phyloP scores from a whole-genome alignment of 306 rosid species.

The Rosa rugosa region DNA sequence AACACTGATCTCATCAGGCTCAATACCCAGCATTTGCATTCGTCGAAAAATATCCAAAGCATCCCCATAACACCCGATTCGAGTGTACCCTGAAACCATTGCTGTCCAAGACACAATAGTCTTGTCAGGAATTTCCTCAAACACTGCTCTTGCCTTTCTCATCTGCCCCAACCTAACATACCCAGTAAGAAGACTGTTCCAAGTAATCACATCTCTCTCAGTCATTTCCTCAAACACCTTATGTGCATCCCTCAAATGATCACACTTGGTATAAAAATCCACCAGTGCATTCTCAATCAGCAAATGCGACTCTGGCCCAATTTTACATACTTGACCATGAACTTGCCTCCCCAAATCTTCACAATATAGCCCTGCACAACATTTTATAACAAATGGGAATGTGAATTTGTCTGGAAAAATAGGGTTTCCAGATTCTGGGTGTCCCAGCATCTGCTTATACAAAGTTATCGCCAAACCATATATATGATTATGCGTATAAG shows the following conservation, averaged over 20 bases:
- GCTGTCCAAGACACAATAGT: slow-evolving; percentile 80
- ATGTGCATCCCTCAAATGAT: slow-evolving; percentile 44
- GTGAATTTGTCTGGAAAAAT: slow-evolving; percentile 59
- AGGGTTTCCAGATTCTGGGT: slow-evolving; percentile 16
- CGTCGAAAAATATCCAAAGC: slow-evolving; percentile 61
- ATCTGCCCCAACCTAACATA: slow-evolving; percentile 59
- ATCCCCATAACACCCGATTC: slow-evolving; percentile 49
- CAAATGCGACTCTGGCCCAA: slow-evolving; percentile 43
- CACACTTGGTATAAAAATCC: slow-evolving; percentile 63
- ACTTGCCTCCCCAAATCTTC: slow-evolving; percentile 54
- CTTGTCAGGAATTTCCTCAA: slow-evolving; percentile 68
- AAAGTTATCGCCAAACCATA: slow-evolving; percentile 33
- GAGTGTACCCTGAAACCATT: slow-evolving; percentile 65
- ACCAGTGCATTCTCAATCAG: slow-evolving; percentile 59
- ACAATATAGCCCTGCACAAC: slow-evolving; percentile 50
- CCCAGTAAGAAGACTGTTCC: slow-evolving; percentile 76
- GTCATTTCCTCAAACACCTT: slow-evolving; percentile 61
- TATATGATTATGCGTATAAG: slow-evolving; percentile 43
- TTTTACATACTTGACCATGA: slow-evolving; percentile 62
- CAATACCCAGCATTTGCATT: slow-evolving; percentile 70
- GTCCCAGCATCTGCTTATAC: slow-evolving; percentile 55
- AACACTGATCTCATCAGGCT: slow-evolving; percentile 73
- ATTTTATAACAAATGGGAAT: slow-evolving; percentile 66
- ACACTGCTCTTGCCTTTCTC: slow-evolving; percentile 51
- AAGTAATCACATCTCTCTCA: slow-evolving; percentile 54